Evolutionary conservation across 345 rosid species (phyloP).

Genomic region (Syzygium aqueum): DNA sequence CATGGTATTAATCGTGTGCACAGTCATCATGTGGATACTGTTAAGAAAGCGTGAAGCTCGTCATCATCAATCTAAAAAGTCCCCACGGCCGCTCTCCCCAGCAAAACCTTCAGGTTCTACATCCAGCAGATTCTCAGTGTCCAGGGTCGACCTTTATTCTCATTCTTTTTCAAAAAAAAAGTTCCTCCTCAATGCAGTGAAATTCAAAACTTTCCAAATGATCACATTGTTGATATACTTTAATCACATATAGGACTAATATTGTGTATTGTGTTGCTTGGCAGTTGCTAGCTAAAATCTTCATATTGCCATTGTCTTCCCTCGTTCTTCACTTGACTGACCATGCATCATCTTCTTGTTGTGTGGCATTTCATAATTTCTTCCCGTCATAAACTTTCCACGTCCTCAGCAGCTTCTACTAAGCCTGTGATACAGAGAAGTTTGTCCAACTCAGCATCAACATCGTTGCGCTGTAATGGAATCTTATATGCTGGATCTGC

Average conservation of each 20-base stretch:
- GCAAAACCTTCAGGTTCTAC: conserved; percentile 34
- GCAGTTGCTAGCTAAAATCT: background rate
- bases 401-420: conserved; percentile 18
- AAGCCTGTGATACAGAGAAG: conserved; percentile 8
- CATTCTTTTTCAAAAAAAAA: background rate
- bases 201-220: background rate
- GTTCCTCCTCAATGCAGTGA: background rate
- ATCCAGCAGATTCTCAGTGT: background rate
- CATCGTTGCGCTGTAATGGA: conserved; percentile 28
- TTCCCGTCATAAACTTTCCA: background rate
- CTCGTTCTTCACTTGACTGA: background rate
- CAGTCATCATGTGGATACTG: conserved; percentile 27
- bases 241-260: background rate
- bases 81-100: conserved; percentile 8
- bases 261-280: background rate
- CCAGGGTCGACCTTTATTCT: background rate
- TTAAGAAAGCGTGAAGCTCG: conserved; percentile 16
- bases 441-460: conserved; percentile 19
- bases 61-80: conserved; percentile 9
- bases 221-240: background rate
- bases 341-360: background rate
- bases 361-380: background rate
- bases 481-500: conserved; percentile 43
- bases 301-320: background rate
- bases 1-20: conserved; percentile 24